A percentile compares a stretch with the other conserved stretches of the same genome.
Evolutionary conservation across 805 yeast genomes (phyloP).

Genomic region (Hanseniaspora guilliermondii): DNA sequence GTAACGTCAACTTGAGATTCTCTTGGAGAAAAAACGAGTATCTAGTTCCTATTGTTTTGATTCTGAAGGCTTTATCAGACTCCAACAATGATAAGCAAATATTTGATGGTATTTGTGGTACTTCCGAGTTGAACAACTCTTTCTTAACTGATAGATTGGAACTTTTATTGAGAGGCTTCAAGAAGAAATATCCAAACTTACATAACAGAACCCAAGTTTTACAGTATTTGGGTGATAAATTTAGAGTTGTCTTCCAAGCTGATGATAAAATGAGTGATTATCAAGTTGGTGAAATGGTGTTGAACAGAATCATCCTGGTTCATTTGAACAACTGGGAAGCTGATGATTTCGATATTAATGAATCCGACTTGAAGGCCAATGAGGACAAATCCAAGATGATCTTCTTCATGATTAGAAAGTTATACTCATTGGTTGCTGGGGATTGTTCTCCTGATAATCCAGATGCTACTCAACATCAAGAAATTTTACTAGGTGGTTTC

Average conservation of each 20-base stretch:
- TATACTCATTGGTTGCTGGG: constrained; percentile 89
- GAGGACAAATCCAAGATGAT: constrained; percentile 77
- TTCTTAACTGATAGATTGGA: constrained; percentile 97
- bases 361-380: constrained; percentile 23
- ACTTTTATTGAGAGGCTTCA: constrained; percentile 76
- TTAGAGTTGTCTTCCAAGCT: constrained; percentile 84
- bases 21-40: constrained; percentile 96
- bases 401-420: constrained; percentile 87
- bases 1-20: constrained; percentile 90
- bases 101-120: constrained; percentile 88
- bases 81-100: constrained; percentile 80
- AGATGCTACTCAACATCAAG: constrained; percentile 98
- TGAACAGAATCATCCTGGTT: constrained; percentile 75
- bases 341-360: constrained; percentile 8
- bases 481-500: constrained; percentile 88
- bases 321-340: constrained; percentile 45
- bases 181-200: constrained; percentile 51
- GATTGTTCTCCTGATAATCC: constrained; percentile 96
- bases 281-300: constrained; percentile 79
- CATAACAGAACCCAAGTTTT: constrained; percentile 78
- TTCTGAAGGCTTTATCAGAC: constrained; percentile 78
- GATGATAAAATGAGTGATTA: constrained; percentile 77
- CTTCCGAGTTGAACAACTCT: constrained; percentile 65
- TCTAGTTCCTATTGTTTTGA: constrained; percentile 83
- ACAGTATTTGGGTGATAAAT: constrained; percentile 89